These are phyloP conservation scores for Rhizoctonia solani DNA, from an alignment of 1,284 basidiomycete species.

Conservation along the genomic window DNA sequence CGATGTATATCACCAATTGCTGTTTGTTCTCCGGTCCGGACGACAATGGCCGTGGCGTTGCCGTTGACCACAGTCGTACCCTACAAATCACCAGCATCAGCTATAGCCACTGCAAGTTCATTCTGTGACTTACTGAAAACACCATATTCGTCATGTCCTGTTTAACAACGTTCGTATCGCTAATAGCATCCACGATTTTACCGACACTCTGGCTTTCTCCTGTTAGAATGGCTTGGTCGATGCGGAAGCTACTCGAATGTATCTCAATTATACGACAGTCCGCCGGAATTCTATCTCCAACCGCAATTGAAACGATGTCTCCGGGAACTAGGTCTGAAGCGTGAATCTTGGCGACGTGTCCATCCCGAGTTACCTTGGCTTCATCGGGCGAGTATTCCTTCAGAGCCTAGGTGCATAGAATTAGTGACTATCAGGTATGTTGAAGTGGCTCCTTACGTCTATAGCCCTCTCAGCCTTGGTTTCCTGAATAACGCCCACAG, in stretches of 20 bases:
- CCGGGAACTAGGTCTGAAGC: constrained; percentile 90
- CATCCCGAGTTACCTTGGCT: constrained; percentile 83
- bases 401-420: constrained; percentile 66
- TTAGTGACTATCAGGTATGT: constrained; percentile 1
- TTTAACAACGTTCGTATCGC: constrained; percentile 80
- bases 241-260: constrained; percentile 86
- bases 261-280: constrained; percentile 89
- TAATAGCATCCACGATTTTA: constrained; percentile 71
- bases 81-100: constrained; percentile 47
- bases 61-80: constrained; percentile 95
- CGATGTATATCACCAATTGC: constrained; percentile 96
- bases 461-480: constrained; percentile 94
- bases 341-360: constrained; percentile 72
- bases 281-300: constrained; percentile 93
- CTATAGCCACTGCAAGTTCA: background rate
- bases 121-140: constrained; percentile 68
- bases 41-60: constrained; percentile 80
- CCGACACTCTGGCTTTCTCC: constrained; percentile 88
- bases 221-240: constrained; percentile 94
- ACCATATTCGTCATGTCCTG: constrained; percentile 96
- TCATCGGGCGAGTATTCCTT: constrained; percentile 95
- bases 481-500: constrained; percentile 94
- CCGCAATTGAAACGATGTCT: constrained; percentile 85
- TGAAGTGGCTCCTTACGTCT: constrained; percentile 65
- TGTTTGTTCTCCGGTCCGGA: constrained; percentile 81